phyloP scores from a whole-genome alignment of 768 basidiomycete genomes.

The Boletus reticulatus region DNA sequence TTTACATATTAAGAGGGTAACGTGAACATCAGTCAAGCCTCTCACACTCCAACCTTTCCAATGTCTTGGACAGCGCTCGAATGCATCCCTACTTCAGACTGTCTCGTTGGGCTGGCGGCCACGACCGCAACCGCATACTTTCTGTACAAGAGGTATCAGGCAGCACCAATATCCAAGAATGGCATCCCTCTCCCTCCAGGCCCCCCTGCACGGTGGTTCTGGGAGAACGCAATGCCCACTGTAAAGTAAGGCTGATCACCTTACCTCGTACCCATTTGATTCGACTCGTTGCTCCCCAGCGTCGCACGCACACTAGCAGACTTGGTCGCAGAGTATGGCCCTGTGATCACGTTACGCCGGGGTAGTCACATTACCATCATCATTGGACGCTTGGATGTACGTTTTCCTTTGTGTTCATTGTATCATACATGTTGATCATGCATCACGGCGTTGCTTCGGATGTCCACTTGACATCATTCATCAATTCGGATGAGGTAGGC shows the following conservation, averaged over 20 bases:
- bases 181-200: constrained; percentile 24
- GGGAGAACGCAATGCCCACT: constrained; percentile 19
- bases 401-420: background rate
- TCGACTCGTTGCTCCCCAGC: background rate
- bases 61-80: constrained; percentile 1
- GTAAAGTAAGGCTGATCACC: constrained; percentile 13
- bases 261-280: background rate
- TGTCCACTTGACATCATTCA: background rate
- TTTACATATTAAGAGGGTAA: too few relatives aligned
- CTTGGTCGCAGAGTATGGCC: constrained; percentile 56
- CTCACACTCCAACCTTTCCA: background rate
- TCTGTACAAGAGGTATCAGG: constrained; percentile 1
- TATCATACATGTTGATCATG: background rate
- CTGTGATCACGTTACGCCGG: constrained; percentile 51
- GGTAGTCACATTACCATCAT: constrained; percentile 31
- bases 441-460: too few relatives aligned
- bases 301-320: constrained; percentile 39
- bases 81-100: background rate
- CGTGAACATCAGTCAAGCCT: too few relatives aligned
- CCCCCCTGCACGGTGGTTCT: constrained; percentile 24
- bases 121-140: background rate
- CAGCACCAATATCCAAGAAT: background rate
- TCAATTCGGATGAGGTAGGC: constrained; percentile 34
- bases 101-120: constrained; percentile 2
- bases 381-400: constrained; percentile 22